Evolutionary conservation across 129 eudicot species (phyloP).

Genomic region (Helichrysum umbraculigerum): DNA sequence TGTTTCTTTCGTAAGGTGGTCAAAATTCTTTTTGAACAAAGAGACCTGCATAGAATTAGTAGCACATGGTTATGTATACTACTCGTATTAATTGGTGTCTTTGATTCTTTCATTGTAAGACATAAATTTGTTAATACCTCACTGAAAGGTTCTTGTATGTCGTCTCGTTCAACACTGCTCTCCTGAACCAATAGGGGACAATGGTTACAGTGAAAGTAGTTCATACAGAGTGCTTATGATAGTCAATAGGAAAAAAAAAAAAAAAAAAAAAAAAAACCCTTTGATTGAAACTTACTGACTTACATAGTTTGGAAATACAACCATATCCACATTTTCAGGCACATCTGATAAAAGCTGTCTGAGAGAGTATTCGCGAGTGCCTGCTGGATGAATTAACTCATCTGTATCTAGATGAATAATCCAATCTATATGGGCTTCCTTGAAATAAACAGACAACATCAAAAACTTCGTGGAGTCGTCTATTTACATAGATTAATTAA

Average conservation of each 20-base stretch:
- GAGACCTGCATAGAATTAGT: slow-evolving; percentile 43
- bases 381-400: slow-evolving; percentile 91
- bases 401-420: slow-evolving; percentile 92
- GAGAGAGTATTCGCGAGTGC: slow-evolving; percentile 83
- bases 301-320: slow-evolving; percentile 92
- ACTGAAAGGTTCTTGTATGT: slow-evolving; percentile 77
- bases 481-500: neutral
- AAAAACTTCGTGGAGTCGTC: slow-evolving; percentile 6
- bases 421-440: slow-evolving; percentile 88
- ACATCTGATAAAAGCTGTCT: slow-evolving; percentile 67
- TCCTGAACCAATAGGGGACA: slow-evolving; percentile 53
- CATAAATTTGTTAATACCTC: slow-evolving; percentile 47
- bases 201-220: neutral
- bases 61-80: neutral
- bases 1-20: slow-evolving; percentile 58
- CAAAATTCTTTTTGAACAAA: slow-evolving; percentile 72
- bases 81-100: neutral
- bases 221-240: neutral
- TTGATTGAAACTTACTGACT: slow-evolving; percentile 28
- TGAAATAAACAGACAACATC: slow-evolving; percentile 21
- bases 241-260: neutral
- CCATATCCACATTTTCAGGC: slow-evolving; percentile 74
- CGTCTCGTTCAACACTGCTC: slow-evolving; percentile 83
- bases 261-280: neutral
- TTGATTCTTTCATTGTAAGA: neutral